phyloP scores from a whole-genome alignment of 2,329 filamentous ascomycete species.

The Periglandula ipomoeae region DNA sequence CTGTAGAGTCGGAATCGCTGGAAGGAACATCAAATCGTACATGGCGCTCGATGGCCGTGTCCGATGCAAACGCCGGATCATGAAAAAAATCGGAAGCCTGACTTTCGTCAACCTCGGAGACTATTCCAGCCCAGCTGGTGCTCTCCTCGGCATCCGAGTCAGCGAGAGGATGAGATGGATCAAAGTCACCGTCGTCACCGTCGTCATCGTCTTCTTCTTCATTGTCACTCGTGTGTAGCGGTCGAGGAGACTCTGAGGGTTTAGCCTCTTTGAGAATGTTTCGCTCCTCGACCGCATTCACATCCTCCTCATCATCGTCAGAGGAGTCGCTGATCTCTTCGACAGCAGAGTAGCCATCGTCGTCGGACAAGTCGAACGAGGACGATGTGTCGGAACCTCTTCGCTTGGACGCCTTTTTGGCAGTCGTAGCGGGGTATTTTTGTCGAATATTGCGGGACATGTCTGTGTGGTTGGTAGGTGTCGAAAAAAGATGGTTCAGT shows the following conservation, averaged over 20 bases:
- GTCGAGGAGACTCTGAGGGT: conserved; percentile 41
- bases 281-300: conserved; percentile 69
- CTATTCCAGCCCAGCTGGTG: conserved; percentile 47
- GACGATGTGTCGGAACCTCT: conserved; percentile 44
- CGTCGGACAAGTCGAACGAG: conserved; percentile 52
- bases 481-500: no score
- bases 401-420: conserved; percentile 34
- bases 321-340: conserved; percentile 72
- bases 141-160: conserved; percentile 34
- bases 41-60: conserved; percentile 43
- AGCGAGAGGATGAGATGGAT: conserved; percentile 25
- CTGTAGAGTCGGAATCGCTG: conserved; percentile 58
- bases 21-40: conserved; percentile 66
- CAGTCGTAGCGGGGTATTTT: conserved; percentile 34
- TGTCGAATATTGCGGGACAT: conserved; percentile 47
- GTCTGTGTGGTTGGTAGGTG: conserved; percentile 6
- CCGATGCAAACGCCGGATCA: conserved; percentile 32
- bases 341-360: conserved; percentile 68
- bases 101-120: conserved; percentile 36
- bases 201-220: conserved; percentile 21
- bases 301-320: conserved; percentile 69
- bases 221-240: conserved; percentile 20
- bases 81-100: conserved; percentile 32
- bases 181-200: conserved; percentile 30
- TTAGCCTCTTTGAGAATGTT: conserved; percentile 50